phyloP scores from a whole-genome alignment of 2,329 filamentous ascomycete genomes.

The Xylariaceae sp. region DNA sequence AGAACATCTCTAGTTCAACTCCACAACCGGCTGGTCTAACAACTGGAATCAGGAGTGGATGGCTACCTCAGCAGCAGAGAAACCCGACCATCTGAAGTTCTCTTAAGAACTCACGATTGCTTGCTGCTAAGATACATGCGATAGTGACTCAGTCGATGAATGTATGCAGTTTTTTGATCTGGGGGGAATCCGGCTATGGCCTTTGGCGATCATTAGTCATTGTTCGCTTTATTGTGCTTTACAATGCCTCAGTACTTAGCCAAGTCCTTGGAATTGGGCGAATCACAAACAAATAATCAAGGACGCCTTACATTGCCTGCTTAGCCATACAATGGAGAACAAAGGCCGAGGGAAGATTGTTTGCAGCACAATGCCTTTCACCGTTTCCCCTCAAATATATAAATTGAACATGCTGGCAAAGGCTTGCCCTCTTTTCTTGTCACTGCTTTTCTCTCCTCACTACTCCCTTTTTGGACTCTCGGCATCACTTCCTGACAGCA shows the following conservation, averaged over 20 bases:
- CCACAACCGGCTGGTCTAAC: conserved; percentile 16
- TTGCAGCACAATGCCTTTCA: neutral
- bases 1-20: conserved; percentile 10
- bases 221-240: neutral
- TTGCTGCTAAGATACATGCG: neutral
- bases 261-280: neutral
- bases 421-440: neutral
- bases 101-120: neutral
- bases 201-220: neutral
- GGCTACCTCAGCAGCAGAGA: conserved; percentile 2
- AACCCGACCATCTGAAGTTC: neutral
- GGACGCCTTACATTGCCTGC: neutral
- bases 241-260: neutral
- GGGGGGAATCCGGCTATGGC: neutral
- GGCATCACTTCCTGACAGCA: neutral
- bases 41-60: conserved; percentile 16
- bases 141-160: neutral
- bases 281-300: neutral
- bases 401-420: neutral
- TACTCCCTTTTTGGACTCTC: neutral
- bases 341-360: neutral
- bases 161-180: neutral
- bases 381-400: neutral
- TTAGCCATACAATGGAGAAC: neutral
- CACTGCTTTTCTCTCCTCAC: neutral